Evolutionary conservation across 768 basidiomycete genomes (phyloP), one percentile per base, ranked within the genome.

Genomic region (Lactarius indigo): DNA sequence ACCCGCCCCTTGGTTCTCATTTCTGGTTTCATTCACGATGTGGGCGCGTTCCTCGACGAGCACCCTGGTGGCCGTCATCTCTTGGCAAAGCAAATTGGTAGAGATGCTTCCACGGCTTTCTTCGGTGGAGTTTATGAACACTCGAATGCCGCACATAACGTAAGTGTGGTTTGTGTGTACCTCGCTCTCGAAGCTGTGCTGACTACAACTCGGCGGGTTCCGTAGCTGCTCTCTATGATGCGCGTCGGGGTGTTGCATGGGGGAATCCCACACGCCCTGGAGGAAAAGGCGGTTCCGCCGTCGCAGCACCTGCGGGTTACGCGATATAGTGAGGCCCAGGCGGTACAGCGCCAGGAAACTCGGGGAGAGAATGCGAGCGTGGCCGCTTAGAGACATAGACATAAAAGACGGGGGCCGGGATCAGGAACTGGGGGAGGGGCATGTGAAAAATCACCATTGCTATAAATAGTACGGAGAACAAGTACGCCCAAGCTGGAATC

Each of bases 11-110:
- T 96, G 35, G 85, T 96, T 63, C 86, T 93, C 70, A 81, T 98
- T 66, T 89, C 92, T 35, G 94, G 94, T n/a, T 94, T 93, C 82
- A 95, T 96, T 62, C 94, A 95, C 74, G 94, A 96, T 65, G 88
- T 92, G 50, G 81, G 87, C 0, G 78, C 81, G n/a, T 96, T 96
- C 80, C 83, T 90, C 65, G 90, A 94, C 55, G 92, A 96, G 69
- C 94, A 96, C 74, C 94, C 94, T 3, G 94, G 95, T 70, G 94
- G 95, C 18, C 85, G 87, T 2, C 91, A 94, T 73, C 79, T 94
- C 35, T 78, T 96, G 65, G 83, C 85, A 69, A 90, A 91, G 76
- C 84, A 88, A 76, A 90, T 94, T 72, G 94, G 94, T 62, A 91
- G 86, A 75, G 94, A 96, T 72, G 93, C 91, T 5, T 93, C 93